Base-by-base conservation (phyloP, 495 filamentous ascomycete genomes). In the Tuber magnatum region DNA sequence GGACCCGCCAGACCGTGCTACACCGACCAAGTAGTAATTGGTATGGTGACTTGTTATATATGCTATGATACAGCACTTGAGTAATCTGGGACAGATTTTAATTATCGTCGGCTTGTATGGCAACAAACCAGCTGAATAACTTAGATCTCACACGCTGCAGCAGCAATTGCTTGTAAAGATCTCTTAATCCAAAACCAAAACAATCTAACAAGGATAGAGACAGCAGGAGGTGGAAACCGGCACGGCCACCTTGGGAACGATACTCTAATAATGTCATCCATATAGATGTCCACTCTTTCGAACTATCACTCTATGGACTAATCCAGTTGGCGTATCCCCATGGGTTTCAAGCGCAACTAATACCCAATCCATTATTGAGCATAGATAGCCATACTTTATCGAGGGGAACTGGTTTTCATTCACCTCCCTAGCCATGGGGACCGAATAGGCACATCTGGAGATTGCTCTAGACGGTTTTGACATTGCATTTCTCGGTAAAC, bases 321-420 rank as follows among this genome's bases (percentile, higher is more conserved):
- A 85, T 89, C 91, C 94, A 97, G 83, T 95, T 93, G 5, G 88
- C 88, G 71, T 87, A 88, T 3, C 94, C 94, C 94, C 93, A 97
- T 0, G 94, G 94, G 78, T 97, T 97, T 69, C 89, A 87, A 73
- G 41, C 24, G 10, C 22, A 51, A 12, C 28, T 35, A 5, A n/a
- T 14, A 72, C 84, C 10, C 84, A 83, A 3, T 81, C 74, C 6
- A 16, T 71, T 46, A 68, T 9, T 22, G 28, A 28, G 4, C 9
- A 40, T 32, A 32, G 40, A 12, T 51, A 32, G 56, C 74, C 43
- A 75, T 76, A 83, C 86, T 91, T 88, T 39, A 97, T 81, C 75
- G 92, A 87, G 20, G 96, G 84, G 46, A 97, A 86, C 41, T 91
- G 86, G 75, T 92, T 78, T 7, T 91, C 92, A 71, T 92, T 90